Evolutionary conservation across 352 stramenopile genomes (phyloP), one percentile per base, ranked within the genome.

Genomic region (Phytopythium litorale): DNA sequence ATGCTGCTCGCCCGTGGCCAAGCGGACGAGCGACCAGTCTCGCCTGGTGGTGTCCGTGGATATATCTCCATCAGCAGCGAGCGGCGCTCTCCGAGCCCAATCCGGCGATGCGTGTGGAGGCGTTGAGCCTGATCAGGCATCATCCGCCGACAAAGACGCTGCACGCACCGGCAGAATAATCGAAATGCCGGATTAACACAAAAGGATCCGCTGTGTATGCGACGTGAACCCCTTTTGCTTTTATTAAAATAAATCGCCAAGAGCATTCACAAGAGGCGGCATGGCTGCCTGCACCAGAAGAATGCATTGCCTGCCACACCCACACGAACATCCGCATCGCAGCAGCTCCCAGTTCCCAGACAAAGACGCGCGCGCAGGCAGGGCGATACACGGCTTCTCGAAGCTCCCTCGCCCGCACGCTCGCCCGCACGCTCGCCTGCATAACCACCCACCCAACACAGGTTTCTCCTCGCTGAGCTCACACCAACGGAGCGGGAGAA

Each of bases 81-180:
- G 40, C 40, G 40, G 9, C 18, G 40, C 40, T 46, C 5, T n/a
- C 40, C 0, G 40, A n/a, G 13, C 12, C 16, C 40, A 21, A 19
- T 9, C 40, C 16, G 40, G 40, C 40, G 37, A 42, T 42, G 18
- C 33, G 1, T 38, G 33, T 23, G 40, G 7, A 16, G 40, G 16
- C 16, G 18, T 46, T n/a, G 40, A 46, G 18, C 5, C 7, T 46
- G 40, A 46, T 46, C 40, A 46, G 40, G 15, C 15, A 46, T 46
- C 40, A 38, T 13, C 33, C 45, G 28, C 45, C 21, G 45, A 52
- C 45, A 52, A 32, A 30, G 21, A 52, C n/a, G 23, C 11, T 21
- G 43, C 43, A 21, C 43, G 45, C 45, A 52, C 45, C 45, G 28
- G 23, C 45, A 52, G 45, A 52, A 52, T 52, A 52, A 52, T 52